Percentiles rank a stretch among this genome's conserved stretches.
phyloP scores from a whole-genome alignment of 2,329 filamentous ascomycete species.

The Volutella citrinella region DNA sequence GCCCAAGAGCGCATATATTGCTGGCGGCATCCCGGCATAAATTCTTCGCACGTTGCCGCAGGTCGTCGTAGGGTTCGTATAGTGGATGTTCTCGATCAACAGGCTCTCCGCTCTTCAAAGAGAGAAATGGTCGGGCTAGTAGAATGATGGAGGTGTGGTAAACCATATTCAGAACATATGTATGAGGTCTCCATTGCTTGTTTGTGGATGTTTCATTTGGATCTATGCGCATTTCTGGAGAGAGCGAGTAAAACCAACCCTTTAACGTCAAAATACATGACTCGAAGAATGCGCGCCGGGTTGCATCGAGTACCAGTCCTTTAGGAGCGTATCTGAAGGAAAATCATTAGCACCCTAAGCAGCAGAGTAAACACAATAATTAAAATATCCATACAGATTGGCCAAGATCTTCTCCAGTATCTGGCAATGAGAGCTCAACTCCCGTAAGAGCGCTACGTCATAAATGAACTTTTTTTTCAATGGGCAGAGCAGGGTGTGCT shows the following conservation, averaged over 20 bases:
- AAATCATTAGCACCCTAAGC: not conserved
- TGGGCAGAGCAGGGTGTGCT: too few relatives aligned
- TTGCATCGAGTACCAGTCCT: not conserved
- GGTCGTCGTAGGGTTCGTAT: not conserved
- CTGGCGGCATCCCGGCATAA: not conserved
- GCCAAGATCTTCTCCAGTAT: too few relatives aligned
- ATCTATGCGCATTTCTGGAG: not conserved
- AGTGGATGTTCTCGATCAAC: too few relatives aligned
- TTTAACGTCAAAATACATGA: conserved; percentile 2
- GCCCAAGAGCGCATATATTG: not conserved
- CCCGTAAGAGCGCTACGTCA: too few relatives aligned
- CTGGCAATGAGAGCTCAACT: too few relatives aligned
- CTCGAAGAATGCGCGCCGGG: conserved; percentile 1
- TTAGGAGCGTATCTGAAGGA: conserved; percentile 2
- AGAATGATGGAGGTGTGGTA: conserved; percentile 5
- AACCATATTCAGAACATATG: conserved; percentile 3
- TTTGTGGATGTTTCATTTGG: too few relatives aligned
- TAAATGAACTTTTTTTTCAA: too few relatives aligned
- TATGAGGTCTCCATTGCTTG: not conserved
- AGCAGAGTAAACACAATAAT: too few relatives aligned
- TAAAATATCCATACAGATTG: too few relatives aligned
- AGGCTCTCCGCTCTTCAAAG: not conserved
- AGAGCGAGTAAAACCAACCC: conserved; percentile 1
- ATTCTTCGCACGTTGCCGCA: not conserved
- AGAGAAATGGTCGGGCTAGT: conserved; percentile 2